Evolutionary conservation across 1,284 basidiomycete genomes (phyloP).

Genomic region (Grifola frondosa): DNA sequence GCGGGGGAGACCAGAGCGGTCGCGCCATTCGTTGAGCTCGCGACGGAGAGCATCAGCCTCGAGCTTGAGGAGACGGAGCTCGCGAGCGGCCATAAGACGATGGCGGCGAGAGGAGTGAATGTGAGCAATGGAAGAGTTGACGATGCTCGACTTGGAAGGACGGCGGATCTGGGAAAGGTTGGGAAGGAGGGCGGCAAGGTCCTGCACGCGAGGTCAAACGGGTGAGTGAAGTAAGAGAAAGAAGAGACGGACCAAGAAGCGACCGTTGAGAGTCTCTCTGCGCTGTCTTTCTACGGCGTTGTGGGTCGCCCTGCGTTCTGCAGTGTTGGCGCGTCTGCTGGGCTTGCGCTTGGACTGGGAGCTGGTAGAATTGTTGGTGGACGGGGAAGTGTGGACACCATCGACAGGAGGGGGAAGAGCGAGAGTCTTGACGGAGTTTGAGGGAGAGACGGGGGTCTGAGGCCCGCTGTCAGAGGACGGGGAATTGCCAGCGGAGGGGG

Average conservation of each 20-base stretch:
- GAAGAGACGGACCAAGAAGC: constrained; percentile 66
- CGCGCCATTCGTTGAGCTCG: constrained; percentile 88
- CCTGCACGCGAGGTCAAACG: constrained; percentile 42
- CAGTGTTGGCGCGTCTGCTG: constrained; percentile 84
- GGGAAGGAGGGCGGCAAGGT: constrained; percentile 85
- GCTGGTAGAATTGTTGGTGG: constrained; percentile 27
- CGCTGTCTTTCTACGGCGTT: constrained; percentile 93
- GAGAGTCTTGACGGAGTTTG: constrained; percentile 36
- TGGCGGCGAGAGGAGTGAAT: constrained; percentile 81
- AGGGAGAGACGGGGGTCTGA: constrained; percentile 51
- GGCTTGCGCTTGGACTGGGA: constrained; percentile 65
- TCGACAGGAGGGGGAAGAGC: constrained; percentile 35
- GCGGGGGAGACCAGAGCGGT: constrained; percentile 64
- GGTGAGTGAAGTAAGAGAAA: background rate
- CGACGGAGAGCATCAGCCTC: constrained; percentile 80
- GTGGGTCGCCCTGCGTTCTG: constrained; percentile 90
- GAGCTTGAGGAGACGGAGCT: constrained; percentile 71
- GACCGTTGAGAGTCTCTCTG: constrained; percentile 86
- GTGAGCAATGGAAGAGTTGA: constrained; percentile 88
- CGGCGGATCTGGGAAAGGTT: constrained; percentile 88
- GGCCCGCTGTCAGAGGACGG: constrained; percentile 46
- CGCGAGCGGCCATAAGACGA: constrained; percentile 72
- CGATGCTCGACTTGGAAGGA: constrained; percentile 92
- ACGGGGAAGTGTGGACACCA: constrained; percentile 27
- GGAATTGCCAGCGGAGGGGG: constrained; percentile 42